Conservation (phyloP, 352 stramenopile species). For the Globisporangium solare region DNA sequence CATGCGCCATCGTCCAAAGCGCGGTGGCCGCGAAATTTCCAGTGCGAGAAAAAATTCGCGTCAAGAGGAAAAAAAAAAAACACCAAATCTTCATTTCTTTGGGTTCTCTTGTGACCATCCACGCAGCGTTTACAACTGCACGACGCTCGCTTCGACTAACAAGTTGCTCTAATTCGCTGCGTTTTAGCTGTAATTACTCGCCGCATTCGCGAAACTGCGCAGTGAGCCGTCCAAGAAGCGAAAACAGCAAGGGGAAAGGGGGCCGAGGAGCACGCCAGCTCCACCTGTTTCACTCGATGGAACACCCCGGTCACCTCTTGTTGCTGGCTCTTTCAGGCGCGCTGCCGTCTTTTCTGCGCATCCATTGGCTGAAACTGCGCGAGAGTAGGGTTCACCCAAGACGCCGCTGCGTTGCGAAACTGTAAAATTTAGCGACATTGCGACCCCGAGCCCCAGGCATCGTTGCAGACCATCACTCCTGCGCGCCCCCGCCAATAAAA, state of each 20-base stretch:
- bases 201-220: no score
- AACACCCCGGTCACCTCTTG: not conserved
- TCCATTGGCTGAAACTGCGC: not conserved
- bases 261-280: not conserved
- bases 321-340: not conserved
- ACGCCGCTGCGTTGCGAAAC: not conserved
- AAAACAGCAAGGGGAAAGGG: not conserved
- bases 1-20: no score
- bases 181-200: not conserved
- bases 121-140: no score
- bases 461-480: not conserved
- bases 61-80: not conserved
- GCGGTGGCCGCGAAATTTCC: no score
- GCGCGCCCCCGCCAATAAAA: not conserved
- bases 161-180: not conserved
- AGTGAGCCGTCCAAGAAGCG: no score
- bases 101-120: not conserved
- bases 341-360: not conserved
- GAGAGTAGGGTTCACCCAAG: not conserved
- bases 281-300: not conserved
- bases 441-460: not conserved
- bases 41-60: not conserved
- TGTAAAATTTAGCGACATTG: not conserved
- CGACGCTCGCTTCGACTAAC: no score
- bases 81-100: not conserved